Base-by-base conservation (phyloP, 2,329 filamentous ascomycete genomes). In the Podosphaera aphanis region DNA sequence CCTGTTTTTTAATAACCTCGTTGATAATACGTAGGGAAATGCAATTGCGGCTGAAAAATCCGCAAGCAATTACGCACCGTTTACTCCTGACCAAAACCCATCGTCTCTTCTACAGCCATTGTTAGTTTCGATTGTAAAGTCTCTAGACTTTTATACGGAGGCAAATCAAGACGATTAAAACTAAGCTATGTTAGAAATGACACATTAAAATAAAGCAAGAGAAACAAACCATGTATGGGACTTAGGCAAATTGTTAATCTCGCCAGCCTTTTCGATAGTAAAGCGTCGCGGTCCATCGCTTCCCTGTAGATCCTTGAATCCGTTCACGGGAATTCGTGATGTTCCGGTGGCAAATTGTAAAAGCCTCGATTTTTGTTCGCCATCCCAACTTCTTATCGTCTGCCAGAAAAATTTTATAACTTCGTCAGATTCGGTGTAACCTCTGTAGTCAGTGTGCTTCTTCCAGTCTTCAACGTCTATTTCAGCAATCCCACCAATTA, bases 381-480 rank as follows among this genome's bases (percentile, higher is more conserved):
- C 85, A 61, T 98, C 90, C 90, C 90, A 98, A 50, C 76, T 83
- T 53, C 88, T 79, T 52, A 98, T 90, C 49, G 82, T 88, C 69
- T 93, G 86, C 90, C 90, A 98, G 73, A 98, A 98, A 68, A 92
- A 86, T 62, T 92, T 83, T 53, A 98, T 90, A 21, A 98, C 90
- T 59, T 94, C 84, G 57, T 98, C 90, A 47, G 79, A 85, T 65
- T 98, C 90, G 8, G 92, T 94, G 70, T 98, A 98, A 46, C 90
- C 90, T 55, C 90, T 81, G 64, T 98, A 98, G 60, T 98, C 90
- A 41, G 90, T 98, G 66, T 98, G 90, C 70, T 98, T 98, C 79
- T 98, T 95, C 90, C 90, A 98, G 64, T 98, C 90, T 49, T 98
- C 90, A 15, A 98, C 88, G 58, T 98, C 90, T 55, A 98, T 98